These are phyloP conservation scores for Kluyveromyces sp. DNA, from an alignment of 1,139 yeast species.

Conservation along the genomic window DNA sequence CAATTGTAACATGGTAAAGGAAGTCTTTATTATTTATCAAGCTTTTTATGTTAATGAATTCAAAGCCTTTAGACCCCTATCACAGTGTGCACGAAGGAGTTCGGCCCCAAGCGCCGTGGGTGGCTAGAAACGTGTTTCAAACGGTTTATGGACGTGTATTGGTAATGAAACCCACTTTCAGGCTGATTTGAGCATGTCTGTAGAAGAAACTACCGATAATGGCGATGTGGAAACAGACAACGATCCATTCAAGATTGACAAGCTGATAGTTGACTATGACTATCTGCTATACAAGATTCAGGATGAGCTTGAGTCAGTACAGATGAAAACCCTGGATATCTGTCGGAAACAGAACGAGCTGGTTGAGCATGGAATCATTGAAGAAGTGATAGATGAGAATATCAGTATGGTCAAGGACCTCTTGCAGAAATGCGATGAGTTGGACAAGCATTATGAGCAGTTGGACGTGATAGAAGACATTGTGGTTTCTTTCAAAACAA, in stretches of 20 bases:
- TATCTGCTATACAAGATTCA: slow-evolving; percentile 54
- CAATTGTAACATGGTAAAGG: neutral
- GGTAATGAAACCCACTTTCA: neutral
- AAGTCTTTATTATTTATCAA: neutral
- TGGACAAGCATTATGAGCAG: slow-evolving; percentile 60
- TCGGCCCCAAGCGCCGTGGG: neutral
- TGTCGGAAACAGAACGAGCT: slow-evolving; percentile 30
- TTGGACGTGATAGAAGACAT: slow-evolving; percentile 49
- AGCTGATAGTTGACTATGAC: slow-evolving; percentile 54
- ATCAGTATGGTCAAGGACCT: slow-evolving; percentile 40
- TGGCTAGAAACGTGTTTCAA: no score
- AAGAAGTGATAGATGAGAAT: slow-evolving; percentile 38
- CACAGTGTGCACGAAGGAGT: no score
- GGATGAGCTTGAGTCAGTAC: slow-evolving; percentile 41
- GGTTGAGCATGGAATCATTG: slow-evolving; percentile 34
- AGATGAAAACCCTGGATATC: slow-evolving; percentile 34
- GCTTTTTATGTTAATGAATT: neutral
- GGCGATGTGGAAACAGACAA: slow-evolving; percentile 30
- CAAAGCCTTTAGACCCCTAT: neutral
- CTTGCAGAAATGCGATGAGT: slow-evolving; percentile 43
- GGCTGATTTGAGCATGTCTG: neutral
- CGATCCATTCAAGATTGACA: slow-evolving; percentile 59
- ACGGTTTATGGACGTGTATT: neutral
- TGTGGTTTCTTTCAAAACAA: slow-evolving; percentile 24
- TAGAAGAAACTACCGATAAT: slow-evolving; percentile 7